These are phyloP conservation scores for Huntiella savannae DNA, from an alignment of 2,329 filamentous ascomycete species.

Conservation along the genomic window DNA sequence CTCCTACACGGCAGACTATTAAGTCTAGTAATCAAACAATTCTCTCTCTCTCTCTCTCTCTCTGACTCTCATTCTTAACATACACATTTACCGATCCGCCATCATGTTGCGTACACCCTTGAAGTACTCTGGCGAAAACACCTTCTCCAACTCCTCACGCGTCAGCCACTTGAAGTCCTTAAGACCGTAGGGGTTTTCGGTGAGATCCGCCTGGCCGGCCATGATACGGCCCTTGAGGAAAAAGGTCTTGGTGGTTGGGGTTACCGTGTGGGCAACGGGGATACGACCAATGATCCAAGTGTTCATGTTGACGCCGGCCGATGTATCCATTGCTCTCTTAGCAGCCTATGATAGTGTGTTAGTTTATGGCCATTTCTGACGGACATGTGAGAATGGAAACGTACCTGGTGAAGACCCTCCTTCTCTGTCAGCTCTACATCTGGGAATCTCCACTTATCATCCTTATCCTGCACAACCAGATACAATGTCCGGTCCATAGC, in stretches of 20 bases:
- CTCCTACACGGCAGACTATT: constrained; percentile 3
- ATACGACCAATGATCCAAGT: constrained; percentile 90
- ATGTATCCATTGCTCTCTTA: constrained; percentile 53
- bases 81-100: constrained; percentile 42
- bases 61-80: not conserved
- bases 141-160: constrained; percentile 63
- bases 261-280: constrained; percentile 62
- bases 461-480: constrained; percentile 56
- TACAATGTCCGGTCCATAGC: constrained; percentile 70
- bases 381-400: constrained; percentile 17
- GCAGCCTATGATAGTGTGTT: constrained; percentile 42
- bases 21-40: not conserved
- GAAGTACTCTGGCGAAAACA: constrained; percentile 52
- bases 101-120: constrained; percentile 65
- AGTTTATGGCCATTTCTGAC: constrained; percentile 12
- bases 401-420: constrained; percentile 69
- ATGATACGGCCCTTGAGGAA: constrained; percentile 94
- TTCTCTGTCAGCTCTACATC: constrained; percentile 45
- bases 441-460: constrained; percentile 64
- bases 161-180: constrained; percentile 83
- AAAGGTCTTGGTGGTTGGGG: constrained; percentile 64
- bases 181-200: constrained; percentile 50
- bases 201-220: constrained; percentile 79
- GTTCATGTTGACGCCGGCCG: constrained; percentile 90
- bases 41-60: not conserved